Evolutionary conservation across 345 rosid genomes (phyloP).

Genomic region (Bruguiera sexangula): DNA sequence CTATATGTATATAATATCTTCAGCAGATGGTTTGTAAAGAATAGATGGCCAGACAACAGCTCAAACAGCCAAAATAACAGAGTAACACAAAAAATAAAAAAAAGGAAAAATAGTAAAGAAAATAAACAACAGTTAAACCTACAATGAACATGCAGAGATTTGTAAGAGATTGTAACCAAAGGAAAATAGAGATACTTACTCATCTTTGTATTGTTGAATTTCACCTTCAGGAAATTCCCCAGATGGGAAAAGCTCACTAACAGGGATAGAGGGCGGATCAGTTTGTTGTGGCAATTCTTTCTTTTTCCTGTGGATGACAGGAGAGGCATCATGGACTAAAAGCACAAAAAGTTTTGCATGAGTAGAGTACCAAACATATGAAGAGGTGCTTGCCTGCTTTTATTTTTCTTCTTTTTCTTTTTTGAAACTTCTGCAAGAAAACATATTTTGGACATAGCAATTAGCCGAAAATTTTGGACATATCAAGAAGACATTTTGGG

Average conservation of each 20-base stretch:
- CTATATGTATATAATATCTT: no score
- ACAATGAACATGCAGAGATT: neutral
- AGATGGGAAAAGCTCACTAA: constrained; percentile 76
- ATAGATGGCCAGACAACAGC: no score
- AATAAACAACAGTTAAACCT: neutral
- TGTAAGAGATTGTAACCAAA: neutral
- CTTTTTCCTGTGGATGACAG: constrained; percentile 61
- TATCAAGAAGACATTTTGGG: neutral
- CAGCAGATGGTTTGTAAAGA: no score
- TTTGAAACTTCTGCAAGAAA: constrained; percentile 53
- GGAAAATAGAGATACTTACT: constrained; percentile 49
- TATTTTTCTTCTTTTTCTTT: constrained; percentile 95
- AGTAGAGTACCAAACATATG: constrained; percentile 4
- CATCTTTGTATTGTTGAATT: constrained; percentile 89
- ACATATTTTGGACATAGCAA: neutral
- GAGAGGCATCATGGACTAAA: constrained; percentile 5
- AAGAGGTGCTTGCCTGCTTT: constrained; percentile 74
- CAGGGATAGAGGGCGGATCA: constrained; percentile 80
- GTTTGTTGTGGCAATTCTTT: constrained; percentile 72
- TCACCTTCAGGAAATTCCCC: constrained; percentile 98
- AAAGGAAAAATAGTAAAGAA: neutral
- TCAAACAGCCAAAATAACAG: neutral
- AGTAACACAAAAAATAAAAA: neutral
- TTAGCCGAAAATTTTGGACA: neutral
- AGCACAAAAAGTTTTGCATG: neutral